Conservation (phyloP, 192 early-diverging fungal genomes). For the Mortierella antarctica region DNA sequence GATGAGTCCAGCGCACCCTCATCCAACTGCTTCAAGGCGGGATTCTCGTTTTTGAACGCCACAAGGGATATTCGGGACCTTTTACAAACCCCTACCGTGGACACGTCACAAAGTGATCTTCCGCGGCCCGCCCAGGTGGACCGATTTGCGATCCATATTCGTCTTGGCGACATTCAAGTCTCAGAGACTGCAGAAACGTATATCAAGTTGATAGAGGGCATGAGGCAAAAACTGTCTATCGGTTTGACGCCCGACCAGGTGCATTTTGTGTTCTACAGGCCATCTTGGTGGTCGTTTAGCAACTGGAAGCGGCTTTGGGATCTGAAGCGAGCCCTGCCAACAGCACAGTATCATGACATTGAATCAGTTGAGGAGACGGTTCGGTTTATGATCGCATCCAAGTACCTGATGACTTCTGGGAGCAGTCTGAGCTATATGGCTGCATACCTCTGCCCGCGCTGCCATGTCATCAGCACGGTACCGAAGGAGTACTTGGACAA, state of each 20-base stretch:
- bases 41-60: slow-evolving; percentile 14
- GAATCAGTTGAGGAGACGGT: slow-evolving; percentile 14
- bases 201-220: slow-evolving; percentile 10
- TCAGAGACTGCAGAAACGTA: slow-evolving; percentile 13
- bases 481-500: slow-evolving; percentile 3
- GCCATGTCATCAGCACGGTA: slow-evolving; percentile 16
- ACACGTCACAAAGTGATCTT: slow-evolving; percentile 61
- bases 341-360: slow-evolving; percentile 18
- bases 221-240: slow-evolving; percentile 12
- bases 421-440: slow-evolving; percentile 15
- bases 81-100: not conserved
- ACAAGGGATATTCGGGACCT: slow-evolving; percentile 13
- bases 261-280: slow-evolving; percentile 9
- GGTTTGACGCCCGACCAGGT: not conserved
- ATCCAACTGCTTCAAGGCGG: not conserved
- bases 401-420: slow-evolving; percentile 23
- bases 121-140: slow-evolving; percentile 50
- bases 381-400: slow-evolving; percentile 12
- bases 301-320: slow-evolving; percentile 7
- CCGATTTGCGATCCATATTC: slow-evolving; percentile 15
- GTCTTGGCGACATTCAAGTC: slow-evolving; percentile 8
- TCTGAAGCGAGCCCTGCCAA: slow-evolving; percentile 7
- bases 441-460: slow-evolving; percentile 10
- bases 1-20: not conserved
- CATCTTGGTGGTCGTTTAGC: slow-evolving; percentile 2